Evolutionary conservation across 441 rosid species (phyloP).

Genomic region (Pelargonium australe): DNA sequence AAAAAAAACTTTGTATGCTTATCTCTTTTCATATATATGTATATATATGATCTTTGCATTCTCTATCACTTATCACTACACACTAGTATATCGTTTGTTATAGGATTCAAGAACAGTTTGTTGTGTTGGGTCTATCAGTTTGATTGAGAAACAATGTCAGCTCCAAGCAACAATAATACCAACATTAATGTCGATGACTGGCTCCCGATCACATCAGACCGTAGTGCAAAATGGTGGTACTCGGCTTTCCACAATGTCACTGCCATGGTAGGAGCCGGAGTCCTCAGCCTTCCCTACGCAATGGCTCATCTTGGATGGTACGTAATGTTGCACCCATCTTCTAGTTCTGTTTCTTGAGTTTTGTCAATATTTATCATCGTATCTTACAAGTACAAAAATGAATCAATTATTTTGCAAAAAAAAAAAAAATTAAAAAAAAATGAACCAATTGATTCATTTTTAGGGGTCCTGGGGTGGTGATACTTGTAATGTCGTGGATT

Average conservation of each 20-base stretch:
- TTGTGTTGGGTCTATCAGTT: conserved; percentile 3
- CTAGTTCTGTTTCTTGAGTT: not conserved
- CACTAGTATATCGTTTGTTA: not conserved
- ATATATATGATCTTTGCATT: not conserved
- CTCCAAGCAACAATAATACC: too few species aligned
- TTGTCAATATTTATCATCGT: not conserved
- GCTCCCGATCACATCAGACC: conserved; percentile 64
- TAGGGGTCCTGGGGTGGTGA: conserved; percentile 67
- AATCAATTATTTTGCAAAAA: not conserved
- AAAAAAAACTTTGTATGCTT: too few species aligned
- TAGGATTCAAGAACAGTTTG: not conserved
- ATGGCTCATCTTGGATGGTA: conserved; percentile 83
- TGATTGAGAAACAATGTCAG: not conserved
- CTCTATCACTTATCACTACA: conserved; percentile 1
- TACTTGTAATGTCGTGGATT: conserved; percentile 54
- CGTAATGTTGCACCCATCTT: not conserved
- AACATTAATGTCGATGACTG: conserved; percentile 35
- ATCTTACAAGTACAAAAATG: not conserved
- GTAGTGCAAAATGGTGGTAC: conserved; percentile 86
- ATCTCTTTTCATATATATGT: not conserved
- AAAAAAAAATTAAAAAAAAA: too few species aligned
- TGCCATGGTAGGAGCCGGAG: conserved; percentile 89
- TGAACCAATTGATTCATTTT: not conserved
- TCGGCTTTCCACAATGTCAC: conserved; percentile 89
- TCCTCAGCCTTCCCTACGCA: conserved; percentile 79